These are phyloP conservation scores for Aureobasidium zeae DNA, from an alignment of 2,329 filamentous ascomycete genomes.

Conservation along the genomic window DNA sequence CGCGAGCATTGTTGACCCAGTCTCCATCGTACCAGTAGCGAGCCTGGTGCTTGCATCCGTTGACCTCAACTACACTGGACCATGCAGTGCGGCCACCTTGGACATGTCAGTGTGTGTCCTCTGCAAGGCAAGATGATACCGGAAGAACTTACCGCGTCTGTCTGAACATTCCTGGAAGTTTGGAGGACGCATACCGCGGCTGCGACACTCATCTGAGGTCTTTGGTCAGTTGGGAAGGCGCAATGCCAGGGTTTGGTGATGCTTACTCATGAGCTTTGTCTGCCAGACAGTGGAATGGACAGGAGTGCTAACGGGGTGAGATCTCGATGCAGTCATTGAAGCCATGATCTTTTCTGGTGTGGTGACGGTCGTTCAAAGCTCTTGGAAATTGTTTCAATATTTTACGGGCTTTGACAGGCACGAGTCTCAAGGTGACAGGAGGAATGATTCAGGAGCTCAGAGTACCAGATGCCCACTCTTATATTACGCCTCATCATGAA, in stretches of 20 bases:
- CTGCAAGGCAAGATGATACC: background rate
- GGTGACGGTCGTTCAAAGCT: background rate
- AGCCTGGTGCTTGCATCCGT: slow-evolving; percentile 56
- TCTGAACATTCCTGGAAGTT: slow-evolving; percentile 16
- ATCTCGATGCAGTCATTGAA: slow-evolving; percentile 14
- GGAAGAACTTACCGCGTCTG: slow-evolving; percentile 15
- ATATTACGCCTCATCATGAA: background rate
- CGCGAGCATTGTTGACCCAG: slow-evolving; percentile 76
- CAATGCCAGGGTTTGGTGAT: too few species aligned
- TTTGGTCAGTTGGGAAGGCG: slow-evolving; percentile 14
- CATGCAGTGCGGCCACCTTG: slow-evolving; percentile 82
- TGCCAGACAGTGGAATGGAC: slow-evolving; percentile 21
- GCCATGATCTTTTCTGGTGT: slow-evolving; percentile 7
- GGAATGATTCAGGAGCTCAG: background rate
- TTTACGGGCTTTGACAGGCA: background rate
- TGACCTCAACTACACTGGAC: slow-evolving; percentile 71
- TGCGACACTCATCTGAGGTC: slow-evolving; percentile 38
- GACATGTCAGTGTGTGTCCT: slow-evolving; percentile 3
- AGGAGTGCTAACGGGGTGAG: slow-evolving; percentile 14
- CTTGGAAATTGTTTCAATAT: background rate
- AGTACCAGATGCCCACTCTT: slow-evolving; percentile 1
- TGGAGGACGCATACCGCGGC: slow-evolving; percentile 15
- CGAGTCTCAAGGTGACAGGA: background rate
- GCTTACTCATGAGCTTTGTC: slow-evolving; percentile 27
- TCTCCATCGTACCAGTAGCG: slow-evolving; percentile 88